These are phyloP conservation scores for Alopecurus myosuroides DNA, from an alignment of 176 grass and related monocot species.

Conservation along the genomic window DNA sequence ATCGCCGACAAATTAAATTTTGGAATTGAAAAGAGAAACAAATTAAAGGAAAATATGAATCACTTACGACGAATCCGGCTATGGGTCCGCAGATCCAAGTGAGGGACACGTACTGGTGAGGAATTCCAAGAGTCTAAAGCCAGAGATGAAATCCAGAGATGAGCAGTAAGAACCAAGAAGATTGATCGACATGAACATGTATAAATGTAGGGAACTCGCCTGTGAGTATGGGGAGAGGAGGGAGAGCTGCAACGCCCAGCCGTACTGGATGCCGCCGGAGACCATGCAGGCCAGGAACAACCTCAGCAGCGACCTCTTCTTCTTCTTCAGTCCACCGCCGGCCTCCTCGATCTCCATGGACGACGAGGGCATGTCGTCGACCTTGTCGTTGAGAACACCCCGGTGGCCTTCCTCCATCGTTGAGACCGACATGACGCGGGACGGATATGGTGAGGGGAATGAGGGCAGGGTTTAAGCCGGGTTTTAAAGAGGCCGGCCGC, in stretches of 20 bases:
- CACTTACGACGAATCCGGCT: constrained; percentile 42
- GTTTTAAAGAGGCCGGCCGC: too few relatives aligned
- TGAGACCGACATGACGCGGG: too few relatives aligned
- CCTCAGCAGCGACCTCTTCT: neutral
- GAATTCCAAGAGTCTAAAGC: constrained; percentile 52
- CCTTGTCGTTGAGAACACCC: too few relatives aligned
- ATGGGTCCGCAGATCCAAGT: constrained; percentile 76
- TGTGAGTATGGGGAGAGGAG: constrained; percentile 49
- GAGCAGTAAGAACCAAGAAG: neutral
- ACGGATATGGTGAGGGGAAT: too few relatives aligned
- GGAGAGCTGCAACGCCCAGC: constrained; percentile 83
- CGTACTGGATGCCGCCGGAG: constrained; percentile 88
- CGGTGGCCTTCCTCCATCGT: too few relatives aligned
- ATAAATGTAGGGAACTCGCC: neutral
- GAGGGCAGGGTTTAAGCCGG: too few relatives aligned
- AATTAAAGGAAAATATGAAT: neutral
- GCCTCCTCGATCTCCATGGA: too few relatives aligned
- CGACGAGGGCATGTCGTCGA: too few relatives aligned
- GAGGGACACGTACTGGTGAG: constrained; percentile 58
- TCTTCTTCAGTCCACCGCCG: neutral
- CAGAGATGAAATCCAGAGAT: neutral
- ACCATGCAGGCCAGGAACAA: constrained; percentile 67
- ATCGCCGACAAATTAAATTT: neutral
- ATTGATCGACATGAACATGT: neutral
- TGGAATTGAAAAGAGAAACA: neutral